Evolutionary conservation across 495 filamentous ascomycete genomes (phyloP).

Genomic region (Tuber microsphaerosporum): DNA sequence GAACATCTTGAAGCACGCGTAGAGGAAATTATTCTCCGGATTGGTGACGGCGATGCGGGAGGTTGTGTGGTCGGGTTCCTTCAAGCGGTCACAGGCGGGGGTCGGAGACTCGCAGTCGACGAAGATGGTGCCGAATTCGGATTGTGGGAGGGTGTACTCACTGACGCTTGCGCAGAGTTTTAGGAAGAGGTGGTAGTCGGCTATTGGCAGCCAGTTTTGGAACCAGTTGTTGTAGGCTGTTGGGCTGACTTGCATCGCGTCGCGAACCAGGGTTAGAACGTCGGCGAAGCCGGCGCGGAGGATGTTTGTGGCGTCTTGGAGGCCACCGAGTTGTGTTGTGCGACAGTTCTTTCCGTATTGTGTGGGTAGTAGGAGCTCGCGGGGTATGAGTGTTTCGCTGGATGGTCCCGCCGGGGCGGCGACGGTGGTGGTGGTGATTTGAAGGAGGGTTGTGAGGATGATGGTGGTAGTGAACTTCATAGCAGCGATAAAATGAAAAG

Average conservation of each 20-base stretch:
- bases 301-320: neutral
- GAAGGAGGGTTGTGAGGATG: neutral
- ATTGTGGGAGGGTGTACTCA: neutral
- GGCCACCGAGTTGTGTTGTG: neutral
- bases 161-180: neutral
- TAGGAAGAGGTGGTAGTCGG: neutral
- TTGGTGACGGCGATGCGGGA: neutral
- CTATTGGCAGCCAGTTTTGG: neutral
- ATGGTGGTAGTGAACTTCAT: neutral
- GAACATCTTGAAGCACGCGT: neutral
- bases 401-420: neutral
- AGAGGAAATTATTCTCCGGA: neutral
- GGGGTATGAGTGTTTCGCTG: neutral
- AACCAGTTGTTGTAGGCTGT: neutral
- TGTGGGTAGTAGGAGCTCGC: neutral
- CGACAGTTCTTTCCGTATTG: neutral
- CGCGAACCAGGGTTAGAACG: neutral
- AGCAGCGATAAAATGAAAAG: neutral
- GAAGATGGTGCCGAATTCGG: slow-evolving; percentile 2
- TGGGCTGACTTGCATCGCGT: neutral
- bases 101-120: neutral
- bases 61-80: neutral
- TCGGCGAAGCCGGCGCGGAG: neutral
- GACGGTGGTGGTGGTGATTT: neutral
- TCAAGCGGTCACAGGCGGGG: neutral